Base-by-base conservation (phyloP, 805 yeast genomes). In the Hemisphaericaspora nanyangensis region DNA sequence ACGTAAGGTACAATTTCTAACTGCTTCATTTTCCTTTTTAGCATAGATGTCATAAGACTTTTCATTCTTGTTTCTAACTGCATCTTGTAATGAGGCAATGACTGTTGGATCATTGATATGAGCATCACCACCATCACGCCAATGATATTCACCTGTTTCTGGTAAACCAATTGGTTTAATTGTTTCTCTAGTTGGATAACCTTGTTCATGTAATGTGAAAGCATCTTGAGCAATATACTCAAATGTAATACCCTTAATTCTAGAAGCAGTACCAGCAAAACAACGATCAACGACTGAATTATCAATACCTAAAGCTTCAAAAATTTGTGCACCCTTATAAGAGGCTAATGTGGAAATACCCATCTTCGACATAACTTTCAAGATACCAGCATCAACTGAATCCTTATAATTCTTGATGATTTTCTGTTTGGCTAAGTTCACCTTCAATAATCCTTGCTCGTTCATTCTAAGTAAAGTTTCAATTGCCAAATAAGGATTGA, bases 331-430 rank as follows among this genome's bases (percentile, higher is more conserved):
- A 65, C 98, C 98, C 69, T 91, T 91, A 69, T 91, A 91, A n/a
- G 96, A 87, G 10, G 97, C 96, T 60, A 91, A 73, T 22, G 99
- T 93, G 24, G 98, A 90, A 53, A 91, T 93, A 74, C 99, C 99
- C 98, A 91, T 93, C 74, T 93, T 91, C 27, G 97, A 88, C 99
- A 91, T 91, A 44, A 93, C 97, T 72, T 93, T 91, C 54, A 88
- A 71, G 52, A 91, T 83, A 65, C 98, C 98, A 39, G 88, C 84
- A 58, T 91, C 95, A 43, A 86, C 74, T 10, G 97, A 83, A 49
- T 79, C 74, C 58, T 83, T 85, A 69, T 88, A 91, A 71, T 91
- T 91, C 37, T 72, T 72, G 45, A 90, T 64, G 43, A 89, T 74
- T 49, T 77, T 58, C 24, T 76, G 77, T 46, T 80, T 80, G 13